Evolutionary conservation across 768 basidiomycete genomes (phyloP), one percentile per base, ranked within the genome.

Genomic region (Coprinellus micaceus): DNA sequence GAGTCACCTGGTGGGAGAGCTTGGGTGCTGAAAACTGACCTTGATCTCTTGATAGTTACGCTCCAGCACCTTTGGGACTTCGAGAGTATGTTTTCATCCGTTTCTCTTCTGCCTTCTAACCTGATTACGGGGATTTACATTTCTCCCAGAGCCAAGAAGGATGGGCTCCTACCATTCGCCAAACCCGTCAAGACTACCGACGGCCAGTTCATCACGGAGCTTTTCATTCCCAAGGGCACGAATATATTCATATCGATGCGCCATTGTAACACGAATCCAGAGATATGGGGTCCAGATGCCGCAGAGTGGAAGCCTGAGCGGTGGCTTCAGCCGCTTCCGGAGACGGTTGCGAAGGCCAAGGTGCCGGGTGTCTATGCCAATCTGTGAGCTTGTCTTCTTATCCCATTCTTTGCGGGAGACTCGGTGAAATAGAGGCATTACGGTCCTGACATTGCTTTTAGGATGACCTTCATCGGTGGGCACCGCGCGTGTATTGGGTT

Each of bases 271-370:
- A 64, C 69, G 0, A 72, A 71, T 36, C 68, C 66, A 17, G 68
- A 68, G 12, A 58, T 80, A 15, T 82, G 78, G 79, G 80, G 80
- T 9, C 68, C 71, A 2, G 79, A 82, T 58, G 75, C 75, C 1
- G 37, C 66, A 11, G 74, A 78, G 56, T 80, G 77, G 71, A 80
- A 76, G 48, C 80, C 79, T 0, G 79, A 80, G 56, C 64, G 80
- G n/a, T 82, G 80, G 80, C 61, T 80, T 4, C 60, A 61, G 1
- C 64, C 56, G 22, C 58, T 67, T n/a, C 66, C 63, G 1, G 61
- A 66, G 9, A 58, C 61, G 25, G 62, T 76, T 7, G 57, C 56
- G 1, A 63, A 69, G 21, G 74, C 72, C 1, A 70, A 69, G 11
- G 60, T 79, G 12, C 77, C 78, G 2, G 79, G 79, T 2, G 60